phyloP scores from a whole-genome alignment of 2,329 filamentous ascomycete species.

The Alternaria postmessia region DNA sequence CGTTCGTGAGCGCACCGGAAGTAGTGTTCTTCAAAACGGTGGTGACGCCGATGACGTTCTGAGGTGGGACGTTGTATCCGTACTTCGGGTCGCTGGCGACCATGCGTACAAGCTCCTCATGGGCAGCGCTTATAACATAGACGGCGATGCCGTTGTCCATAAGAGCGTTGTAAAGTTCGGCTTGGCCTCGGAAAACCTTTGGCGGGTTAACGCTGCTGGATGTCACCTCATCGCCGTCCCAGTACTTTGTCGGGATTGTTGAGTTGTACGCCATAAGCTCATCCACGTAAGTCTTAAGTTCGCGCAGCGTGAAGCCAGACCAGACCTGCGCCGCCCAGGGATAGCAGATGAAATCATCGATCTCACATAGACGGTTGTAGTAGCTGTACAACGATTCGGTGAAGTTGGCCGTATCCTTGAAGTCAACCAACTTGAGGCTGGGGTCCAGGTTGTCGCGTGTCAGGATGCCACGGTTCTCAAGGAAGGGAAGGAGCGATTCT shows the following conservation, averaged over 20 bases:
- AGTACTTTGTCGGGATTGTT: slow-evolving; percentile 35
- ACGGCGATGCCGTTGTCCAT: slow-evolving; percentile 43
- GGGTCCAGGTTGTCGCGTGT: slow-evolving; percentile 41
- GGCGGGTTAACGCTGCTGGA: slow-evolving; percentile 31
- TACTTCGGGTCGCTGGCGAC: slow-evolving; percentile 44
- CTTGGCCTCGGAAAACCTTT: slow-evolving; percentile 37
- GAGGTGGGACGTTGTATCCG: slow-evolving; percentile 41
- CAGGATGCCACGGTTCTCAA: slow-evolving; percentile 44
- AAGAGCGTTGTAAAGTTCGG: slow-evolving; percentile 40
- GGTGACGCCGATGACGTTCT: slow-evolving; percentile 44
- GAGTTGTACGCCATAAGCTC: slow-evolving; percentile 40
- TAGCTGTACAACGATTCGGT: slow-evolving; percentile 44
- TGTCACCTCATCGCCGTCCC: slow-evolving; percentile 37
- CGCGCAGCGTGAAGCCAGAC: slow-evolving; percentile 37
- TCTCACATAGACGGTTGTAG: slow-evolving; percentile 41
- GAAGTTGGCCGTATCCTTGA: slow-evolving; percentile 44
- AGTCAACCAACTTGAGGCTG: slow-evolving; percentile 40
- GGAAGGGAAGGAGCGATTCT: slow-evolving; percentile 40
- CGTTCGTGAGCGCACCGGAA: slow-evolving; percentile 37
- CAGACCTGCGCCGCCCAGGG: slow-evolving; percentile 43
- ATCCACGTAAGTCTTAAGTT: slow-evolving; percentile 40
- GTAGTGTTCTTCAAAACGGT: slow-evolving; percentile 39
- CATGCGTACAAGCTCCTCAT: slow-evolving; percentile 45
- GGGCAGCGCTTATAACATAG: slow-evolving; percentile 41
- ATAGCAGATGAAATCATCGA: slow-evolving; percentile 42